phyloP scores from a whole-genome alignment of 2,329 filamentous ascomycete species.

The Furcasterigmium furcatum region DNA sequence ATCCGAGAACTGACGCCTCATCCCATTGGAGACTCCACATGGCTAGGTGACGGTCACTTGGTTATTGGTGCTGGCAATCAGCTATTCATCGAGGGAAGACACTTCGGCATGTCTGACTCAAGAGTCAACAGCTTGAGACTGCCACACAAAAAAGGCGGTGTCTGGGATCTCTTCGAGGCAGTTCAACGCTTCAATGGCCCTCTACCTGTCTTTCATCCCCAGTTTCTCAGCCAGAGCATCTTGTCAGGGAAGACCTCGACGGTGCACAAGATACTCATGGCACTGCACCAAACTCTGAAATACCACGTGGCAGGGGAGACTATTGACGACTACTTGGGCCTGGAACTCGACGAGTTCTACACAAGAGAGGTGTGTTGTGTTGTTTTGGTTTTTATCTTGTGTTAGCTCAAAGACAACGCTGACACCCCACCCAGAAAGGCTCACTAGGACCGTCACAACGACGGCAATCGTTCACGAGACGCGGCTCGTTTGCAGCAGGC shows the following conservation, averaged over 20 bases:
- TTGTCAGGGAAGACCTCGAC: slow-evolving; percentile 71
- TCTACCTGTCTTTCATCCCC: slow-evolving; percentile 86
- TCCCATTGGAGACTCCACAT: slow-evolving; percentile 89
- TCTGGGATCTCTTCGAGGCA: slow-evolving; percentile 73
- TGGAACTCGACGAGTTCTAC: slow-evolving; percentile 60
- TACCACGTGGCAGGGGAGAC: slow-evolving; percentile 79
- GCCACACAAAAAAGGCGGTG: slow-evolving; percentile 43
- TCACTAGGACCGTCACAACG: too few relatives aligned
- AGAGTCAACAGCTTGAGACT: slow-evolving; percentile 51
- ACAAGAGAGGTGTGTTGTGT: slow-evolving; percentile 23
- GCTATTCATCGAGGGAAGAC: slow-evolving; percentile 77
- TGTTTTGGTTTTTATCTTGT: too few relatives aligned
- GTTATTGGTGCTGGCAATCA: slow-evolving; percentile 90
- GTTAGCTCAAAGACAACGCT: too few relatives aligned
- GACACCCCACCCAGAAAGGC: too few relatives aligned
- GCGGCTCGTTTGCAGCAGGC: background rate
- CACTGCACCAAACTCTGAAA: slow-evolving; percentile 73
- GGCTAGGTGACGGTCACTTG: slow-evolving; percentile 81
- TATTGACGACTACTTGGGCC: slow-evolving; percentile 74
- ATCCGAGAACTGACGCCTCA: slow-evolving; percentile 82
- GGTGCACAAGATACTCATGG: slow-evolving; percentile 70
- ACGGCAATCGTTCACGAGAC: background rate
- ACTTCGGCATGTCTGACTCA: slow-evolving; percentile 62
- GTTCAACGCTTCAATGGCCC: slow-evolving; percentile 84
- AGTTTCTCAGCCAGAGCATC: slow-evolving; percentile 84